Evolutionary conservation across 2,329 filamentous ascomycete genomes (phyloP), one percentile per base, ranked within the genome.

Genomic region (Apiospora hydei): DNA sequence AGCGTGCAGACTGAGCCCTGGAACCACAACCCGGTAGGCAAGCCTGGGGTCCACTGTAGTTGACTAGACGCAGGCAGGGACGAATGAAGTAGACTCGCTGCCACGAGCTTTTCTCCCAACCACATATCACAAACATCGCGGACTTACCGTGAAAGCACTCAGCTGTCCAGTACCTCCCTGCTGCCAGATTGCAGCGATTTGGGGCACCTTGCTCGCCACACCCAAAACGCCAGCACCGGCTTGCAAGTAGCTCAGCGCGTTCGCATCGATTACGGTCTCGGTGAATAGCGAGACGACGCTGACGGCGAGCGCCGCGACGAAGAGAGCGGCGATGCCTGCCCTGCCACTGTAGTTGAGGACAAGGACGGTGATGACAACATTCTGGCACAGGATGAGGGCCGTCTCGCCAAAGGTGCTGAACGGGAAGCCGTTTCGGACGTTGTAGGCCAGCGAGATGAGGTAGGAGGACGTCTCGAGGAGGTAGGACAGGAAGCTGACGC

Each of bases 341-440:
- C 90, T 89, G 13, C 93, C 93, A 72, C 90, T 91, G 82, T 95
- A 98, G 80, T 93, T 92, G 81, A 99, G 86, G 57, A 99, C 95
- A 77, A 98, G 83, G 69, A 95, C 90, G 6, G 92, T 92, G 81
- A 99, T 98, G 73, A 95, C 89, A 61, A 98, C 90, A 83, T 99
- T 98, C 86, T 99, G 96, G 72, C 92, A 91, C 69, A 96, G 89
- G 77, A 99, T 98, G 79, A 98, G 87, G 49, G 93, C 95, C 41
- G 94, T 96, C 88, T 99, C 96, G 82, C 96, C 96, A 82, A 93
- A 99, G 14, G 96, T 99, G 88, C 93, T 97, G 84, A 99, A 98
- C 3, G 96, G 96, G 77, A 98, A 98, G 34, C 91, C 92, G 79
- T 95, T 94, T 80, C 96, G 94, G 76, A 94, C 88, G 82, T 97